These are phyloP conservation scores for Acrodontium crateriforme DNA, from an alignment of 2,329 filamentous ascomycete genomes.

Conservation along the genomic window DNA sequence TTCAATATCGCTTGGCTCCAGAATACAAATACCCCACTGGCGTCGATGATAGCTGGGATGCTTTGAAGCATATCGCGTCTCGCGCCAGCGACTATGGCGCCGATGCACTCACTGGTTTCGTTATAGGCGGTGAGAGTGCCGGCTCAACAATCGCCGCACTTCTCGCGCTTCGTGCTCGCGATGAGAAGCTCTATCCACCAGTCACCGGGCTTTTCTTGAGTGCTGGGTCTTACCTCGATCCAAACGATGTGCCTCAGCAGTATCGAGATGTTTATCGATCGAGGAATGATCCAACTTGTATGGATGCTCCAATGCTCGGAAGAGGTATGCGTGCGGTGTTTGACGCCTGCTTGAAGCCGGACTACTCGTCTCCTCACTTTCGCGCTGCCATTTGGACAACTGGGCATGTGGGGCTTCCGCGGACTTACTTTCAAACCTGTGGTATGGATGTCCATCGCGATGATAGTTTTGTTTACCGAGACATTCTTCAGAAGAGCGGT, in stretches of 20 bases:
- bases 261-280: slow-evolving; percentile 25
- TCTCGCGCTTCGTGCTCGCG: slow-evolving; percentile 27
- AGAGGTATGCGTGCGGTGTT: slow-evolving; percentile 4
- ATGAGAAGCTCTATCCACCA: slow-evolving; percentile 26
- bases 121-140: slow-evolving; percentile 35
- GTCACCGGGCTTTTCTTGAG: slow-evolving; percentile 33
- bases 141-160: slow-evolving; percentile 35
- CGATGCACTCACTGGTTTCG: slow-evolving; percentile 29
- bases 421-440: slow-evolving; percentile 8
- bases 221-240: slow-evolving; percentile 18
- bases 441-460: slow-evolving; percentile 8
- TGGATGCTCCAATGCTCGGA: slow-evolving; percentile 15
- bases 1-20: slow-evolving; percentile 34
- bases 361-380: slow-evolving; percentile 4
- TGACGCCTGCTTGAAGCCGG: slow-evolving; percentile 4
- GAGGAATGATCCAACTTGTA: slow-evolving; percentile 23
- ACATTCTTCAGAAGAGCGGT: slow-evolving; percentile 5
- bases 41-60: slow-evolving; percentile 34
- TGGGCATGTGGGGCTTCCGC: slow-evolving; percentile 3
- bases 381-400: slow-evolving; percentile 4
- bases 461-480: slow-evolving; percentile 6
- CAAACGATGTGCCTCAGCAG: slow-evolving; percentile 18
- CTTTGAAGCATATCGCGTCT: slow-evolving; percentile 27
- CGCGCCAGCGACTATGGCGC: slow-evolving; percentile 28
- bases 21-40: slow-evolving; percentile 34